Evolutionary conservation across 495 filamentous ascomycete genomes (phyloP).

Genomic region (Ascodesmis nigricans): DNA sequence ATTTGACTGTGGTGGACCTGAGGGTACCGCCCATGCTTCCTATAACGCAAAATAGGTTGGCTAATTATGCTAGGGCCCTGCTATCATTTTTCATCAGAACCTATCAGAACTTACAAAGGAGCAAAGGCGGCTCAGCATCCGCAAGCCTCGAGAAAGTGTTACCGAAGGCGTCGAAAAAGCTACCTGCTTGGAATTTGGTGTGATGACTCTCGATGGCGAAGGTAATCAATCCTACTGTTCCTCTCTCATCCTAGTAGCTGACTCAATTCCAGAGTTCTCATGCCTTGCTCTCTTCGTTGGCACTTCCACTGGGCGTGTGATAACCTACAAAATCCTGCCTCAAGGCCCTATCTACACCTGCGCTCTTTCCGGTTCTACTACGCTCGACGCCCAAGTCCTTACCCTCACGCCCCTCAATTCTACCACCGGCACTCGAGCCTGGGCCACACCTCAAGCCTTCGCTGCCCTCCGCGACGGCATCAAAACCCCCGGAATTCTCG

Average conservation of each 20-base stretch:
- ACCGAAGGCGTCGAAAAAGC: constrained; percentile 39
- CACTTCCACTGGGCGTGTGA: constrained; percentile 58
- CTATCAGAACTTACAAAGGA: constrained; percentile 44
- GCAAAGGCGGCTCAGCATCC: constrained; percentile 48
- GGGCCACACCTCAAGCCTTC: constrained; percentile 39
- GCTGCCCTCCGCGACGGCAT: constrained; percentile 45
- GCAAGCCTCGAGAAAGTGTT: constrained; percentile 27
- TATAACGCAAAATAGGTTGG: too few species aligned
- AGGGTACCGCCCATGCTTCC: constrained; percentile 9
- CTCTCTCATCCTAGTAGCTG: constrained; percentile 15
- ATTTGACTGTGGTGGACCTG: constrained; percentile 60
- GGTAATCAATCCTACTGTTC: constrained; percentile 24
- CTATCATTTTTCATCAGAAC: constrained; percentile 54
- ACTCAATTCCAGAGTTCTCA: constrained; percentile 43
- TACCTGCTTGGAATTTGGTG: constrained; percentile 68
- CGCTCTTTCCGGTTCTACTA: constrained; percentile 30
- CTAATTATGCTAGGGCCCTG: constrained; percentile 41
- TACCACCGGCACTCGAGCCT: constrained; percentile 16
- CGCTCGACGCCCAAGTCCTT: neutral
- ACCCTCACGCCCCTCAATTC: constrained; percentile 3
- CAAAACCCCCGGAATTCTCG: constrained; percentile 10
- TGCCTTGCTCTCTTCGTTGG: constrained; percentile 84
- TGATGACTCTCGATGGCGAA: constrained; percentile 80
- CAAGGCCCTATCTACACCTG: constrained; percentile 48
- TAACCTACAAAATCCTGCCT: constrained; percentile 78